Percentiles rank a stretch among this genome's conserved stretches.
Conservation (phyloP, 1,284 basidiomycete genomes). For the Xanthoconium separans region DNA sequence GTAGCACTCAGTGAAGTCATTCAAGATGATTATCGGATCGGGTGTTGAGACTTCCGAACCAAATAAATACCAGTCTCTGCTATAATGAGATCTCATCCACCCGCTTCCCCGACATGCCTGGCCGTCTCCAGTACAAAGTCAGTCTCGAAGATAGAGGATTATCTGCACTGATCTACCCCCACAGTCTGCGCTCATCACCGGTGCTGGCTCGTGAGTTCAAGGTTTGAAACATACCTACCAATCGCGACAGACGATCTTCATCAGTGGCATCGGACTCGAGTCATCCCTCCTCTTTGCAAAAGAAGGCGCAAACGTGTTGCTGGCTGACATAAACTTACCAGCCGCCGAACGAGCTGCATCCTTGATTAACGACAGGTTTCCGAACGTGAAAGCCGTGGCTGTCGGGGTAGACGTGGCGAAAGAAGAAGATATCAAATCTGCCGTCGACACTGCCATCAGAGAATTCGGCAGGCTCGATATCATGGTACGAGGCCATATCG, state of each 20-base stretch:
- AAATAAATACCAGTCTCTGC: conserved; percentile 4
- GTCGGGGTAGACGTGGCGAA: conserved; percentile 86
- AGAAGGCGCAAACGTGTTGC: conserved; percentile 86
- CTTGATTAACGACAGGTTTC: conserved; percentile 65
- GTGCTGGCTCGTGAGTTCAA: conserved; percentile 77
- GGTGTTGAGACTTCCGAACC: not conserved
- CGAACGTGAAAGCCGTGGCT: conserved; percentile 70
- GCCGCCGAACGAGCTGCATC: conserved; percentile 73
- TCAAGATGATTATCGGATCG: not conserved
- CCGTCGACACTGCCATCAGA: conserved; percentile 78
- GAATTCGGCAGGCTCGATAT: conserved; percentile 90
- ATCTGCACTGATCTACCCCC: conserved; percentile 3
- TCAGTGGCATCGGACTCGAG: conserved; percentile 91
- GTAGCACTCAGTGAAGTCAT: too few relatives aligned
- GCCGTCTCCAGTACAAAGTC: conserved; percentile 72
- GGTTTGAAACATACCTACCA: not conserved
- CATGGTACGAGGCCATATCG: conserved; percentile 57
- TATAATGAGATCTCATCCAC: not conserved
- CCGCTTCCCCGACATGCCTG: conserved; percentile 47
- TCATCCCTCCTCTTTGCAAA: conserved; percentile 89
- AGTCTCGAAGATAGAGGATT: conserved; percentile 6
- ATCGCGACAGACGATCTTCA: conserved; percentile 6
- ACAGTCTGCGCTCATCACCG: conserved; percentile 78
- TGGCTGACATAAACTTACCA: conserved; percentile 83
- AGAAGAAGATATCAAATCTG: conserved; percentile 80